phyloP scores from a whole-genome alignment of 306 rosid species.

The Vigna nakashimae region DNA sequence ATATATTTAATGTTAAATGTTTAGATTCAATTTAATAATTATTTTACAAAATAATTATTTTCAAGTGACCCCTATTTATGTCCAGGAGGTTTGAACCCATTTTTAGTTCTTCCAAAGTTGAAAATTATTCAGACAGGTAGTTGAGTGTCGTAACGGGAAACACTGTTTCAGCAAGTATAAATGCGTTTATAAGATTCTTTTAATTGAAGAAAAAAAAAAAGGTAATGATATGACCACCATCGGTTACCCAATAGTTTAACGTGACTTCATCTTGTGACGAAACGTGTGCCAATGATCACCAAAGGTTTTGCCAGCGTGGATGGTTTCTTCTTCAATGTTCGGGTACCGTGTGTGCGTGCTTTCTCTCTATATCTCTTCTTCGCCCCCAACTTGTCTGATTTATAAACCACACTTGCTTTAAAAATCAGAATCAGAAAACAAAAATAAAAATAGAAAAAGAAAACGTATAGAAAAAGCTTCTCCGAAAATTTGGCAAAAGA shows the following conservation, averaged over 20 bases:
- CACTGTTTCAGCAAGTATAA: not conserved
- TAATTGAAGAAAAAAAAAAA: not conserved
- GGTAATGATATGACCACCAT: constrained; percentile 12
- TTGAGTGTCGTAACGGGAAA: constrained; percentile 32
- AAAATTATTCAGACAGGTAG: not conserved
- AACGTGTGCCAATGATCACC: constrained; percentile 14
- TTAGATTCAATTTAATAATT: too few relatives aligned
- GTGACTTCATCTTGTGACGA: too few relatives aligned
- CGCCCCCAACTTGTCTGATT: not conserved
- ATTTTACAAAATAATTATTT: too few relatives aligned
- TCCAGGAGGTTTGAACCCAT: too few relatives aligned
- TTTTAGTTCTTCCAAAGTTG: too few relatives aligned
- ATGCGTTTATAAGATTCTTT: not conserved
- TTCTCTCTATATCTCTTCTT: constrained; percentile 1
- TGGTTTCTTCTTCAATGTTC: constrained; percentile 7
- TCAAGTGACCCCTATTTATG: too few relatives aligned
- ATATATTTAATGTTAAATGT: too few relatives aligned
- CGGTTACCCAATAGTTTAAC: not conserved
- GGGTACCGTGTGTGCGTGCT: not conserved
- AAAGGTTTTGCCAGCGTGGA: constrained; percentile 40
- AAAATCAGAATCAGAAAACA: constrained; percentile 8
- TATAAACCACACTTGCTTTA: constrained; percentile 48
- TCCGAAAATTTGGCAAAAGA: not conserved
- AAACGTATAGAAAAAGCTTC: constrained; percentile 39
- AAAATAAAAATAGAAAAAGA: not conserved